These are phyloP conservation scores for Zygosaccharomyces bisporus DNA, from an alignment of 805 yeast species.

Conservation along the genomic window DNA sequence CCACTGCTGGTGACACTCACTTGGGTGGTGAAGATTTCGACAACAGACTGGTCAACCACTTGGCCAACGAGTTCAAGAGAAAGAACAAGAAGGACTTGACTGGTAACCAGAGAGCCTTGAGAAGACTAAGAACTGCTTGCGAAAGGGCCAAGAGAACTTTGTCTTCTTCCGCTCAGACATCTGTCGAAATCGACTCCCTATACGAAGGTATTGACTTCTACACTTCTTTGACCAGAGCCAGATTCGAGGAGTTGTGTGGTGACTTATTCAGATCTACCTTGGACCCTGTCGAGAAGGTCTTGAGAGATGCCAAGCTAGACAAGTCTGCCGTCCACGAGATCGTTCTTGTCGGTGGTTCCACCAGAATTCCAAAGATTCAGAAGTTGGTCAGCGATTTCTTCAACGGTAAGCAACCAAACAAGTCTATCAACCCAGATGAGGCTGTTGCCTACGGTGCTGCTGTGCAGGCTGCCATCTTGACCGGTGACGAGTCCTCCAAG, in stretches of 20 bases:
- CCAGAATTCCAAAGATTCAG: constrained; percentile 98
- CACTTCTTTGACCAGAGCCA: constrained; percentile 97
- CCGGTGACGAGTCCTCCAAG: constrained; percentile 97
- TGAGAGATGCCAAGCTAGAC: constrained; percentile 89
- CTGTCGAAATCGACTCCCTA: constrained; percentile 93
- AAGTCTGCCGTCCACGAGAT: constrained; percentile 91
- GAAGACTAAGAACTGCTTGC: constrained; percentile 98
- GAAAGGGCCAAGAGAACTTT: constrained; percentile 99
- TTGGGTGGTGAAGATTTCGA: constrained; percentile 99
- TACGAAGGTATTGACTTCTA: constrained; percentile 97
- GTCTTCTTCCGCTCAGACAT: constrained; percentile 95
- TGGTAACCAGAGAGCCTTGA: constrained; percentile 90
- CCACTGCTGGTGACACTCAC: constrained; percentile 79
- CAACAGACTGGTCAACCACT: constrained; percentile 91
- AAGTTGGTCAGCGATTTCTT: constrained; percentile 95
- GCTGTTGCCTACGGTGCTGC: constrained; percentile 99
- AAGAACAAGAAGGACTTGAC: constrained; percentile 95
- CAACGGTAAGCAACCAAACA: constrained; percentile 98
- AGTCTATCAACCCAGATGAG: constrained; percentile 98
- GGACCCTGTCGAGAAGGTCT: constrained; percentile 95
- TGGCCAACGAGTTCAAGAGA: constrained; percentile 94
- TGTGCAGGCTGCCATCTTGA: constrained; percentile 95
- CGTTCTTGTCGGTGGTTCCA: constrained; percentile 97
- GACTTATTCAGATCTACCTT: constrained; percentile 92
- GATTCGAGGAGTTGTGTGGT: constrained; percentile 97